Evolutionary conservation across 345 rosid genomes (phyloP).

Genomic region (Lumnitzera littorea): DNA sequence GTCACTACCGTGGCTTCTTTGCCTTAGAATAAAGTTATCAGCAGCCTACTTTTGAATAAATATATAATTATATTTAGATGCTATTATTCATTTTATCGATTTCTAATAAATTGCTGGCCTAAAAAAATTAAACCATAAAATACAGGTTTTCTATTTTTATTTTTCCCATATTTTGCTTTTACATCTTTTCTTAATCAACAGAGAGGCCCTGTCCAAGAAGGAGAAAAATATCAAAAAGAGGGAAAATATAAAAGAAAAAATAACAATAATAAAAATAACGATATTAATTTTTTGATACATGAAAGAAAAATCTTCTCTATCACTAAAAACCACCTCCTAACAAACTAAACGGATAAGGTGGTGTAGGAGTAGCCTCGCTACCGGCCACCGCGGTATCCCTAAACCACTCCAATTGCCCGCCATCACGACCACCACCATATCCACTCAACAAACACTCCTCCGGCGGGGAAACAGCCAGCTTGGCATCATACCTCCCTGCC

Average conservation of each 20-base stretch:
- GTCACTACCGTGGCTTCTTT: too few relatives aligned
- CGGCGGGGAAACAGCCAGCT: background rate
- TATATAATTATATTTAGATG: too few relatives aligned
- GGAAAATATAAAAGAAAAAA: background rate
- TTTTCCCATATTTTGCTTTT: too few relatives aligned
- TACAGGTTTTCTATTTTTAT: too few relatives aligned
- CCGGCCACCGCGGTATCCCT: constrained; percentile 36
- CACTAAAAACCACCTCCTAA: constrained; percentile 64
- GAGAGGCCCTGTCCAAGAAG: too few relatives aligned
- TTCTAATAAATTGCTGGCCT: too few relatives aligned
- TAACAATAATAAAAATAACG: constrained; percentile 10
- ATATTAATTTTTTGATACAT: constrained; percentile 17
- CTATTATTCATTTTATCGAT: too few relatives aligned
- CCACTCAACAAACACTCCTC: constrained; percentile 11
- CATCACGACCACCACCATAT: background rate
- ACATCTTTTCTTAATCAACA: too few relatives aligned
- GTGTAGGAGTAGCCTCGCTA: constrained; percentile 31
- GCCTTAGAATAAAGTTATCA: too few relatives aligned
- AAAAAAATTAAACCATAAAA: too few relatives aligned
- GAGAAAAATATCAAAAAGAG: constrained; percentile 3
- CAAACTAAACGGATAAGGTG: constrained; percentile 78
- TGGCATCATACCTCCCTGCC: background rate
- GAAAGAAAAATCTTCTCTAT: background rate
- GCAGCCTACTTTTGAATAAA: too few relatives aligned
- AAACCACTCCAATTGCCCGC: constrained; percentile 24